These are phyloP conservation scores for Saprolegnia diclina DNA, from an alignment of 352 stramenopile genomes.

Conservation along the genomic window DNA sequence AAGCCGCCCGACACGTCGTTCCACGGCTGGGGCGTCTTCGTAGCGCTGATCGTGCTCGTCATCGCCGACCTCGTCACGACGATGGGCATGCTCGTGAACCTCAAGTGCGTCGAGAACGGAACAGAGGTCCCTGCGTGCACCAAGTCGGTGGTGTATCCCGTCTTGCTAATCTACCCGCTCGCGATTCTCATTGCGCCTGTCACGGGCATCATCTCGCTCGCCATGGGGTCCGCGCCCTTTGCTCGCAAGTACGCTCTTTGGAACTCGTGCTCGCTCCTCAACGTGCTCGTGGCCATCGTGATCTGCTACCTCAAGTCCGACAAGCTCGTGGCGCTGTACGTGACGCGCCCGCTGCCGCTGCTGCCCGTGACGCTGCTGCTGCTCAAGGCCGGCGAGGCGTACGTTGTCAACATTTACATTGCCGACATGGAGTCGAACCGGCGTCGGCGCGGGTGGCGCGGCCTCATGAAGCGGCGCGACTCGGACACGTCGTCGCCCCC, in stretches of 20 bases:
- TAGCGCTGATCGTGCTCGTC: slow-evolving; percentile 52
- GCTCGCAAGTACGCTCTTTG: slow-evolving; percentile 66
- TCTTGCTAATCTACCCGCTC: slow-evolving; percentile 61
- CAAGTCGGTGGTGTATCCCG: slow-evolving; percentile 63
- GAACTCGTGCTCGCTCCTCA: slow-evolving; percentile 77
- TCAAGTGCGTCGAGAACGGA: slow-evolving; percentile 71
- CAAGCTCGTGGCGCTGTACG: slow-evolving; percentile 73
- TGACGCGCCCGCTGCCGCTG: slow-evolving; percentile 60
- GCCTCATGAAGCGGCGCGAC: slow-evolving; percentile 74
- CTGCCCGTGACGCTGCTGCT: slow-evolving; percentile 59
- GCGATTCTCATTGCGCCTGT: slow-evolving; percentile 66
- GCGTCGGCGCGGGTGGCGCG: slow-evolving; percentile 63
- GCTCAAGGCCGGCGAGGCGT: slow-evolving; percentile 62
- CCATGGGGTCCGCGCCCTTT: slow-evolving; percentile 61
- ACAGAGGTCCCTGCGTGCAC: slow-evolving; percentile 63
- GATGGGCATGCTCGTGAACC: slow-evolving; percentile 70
- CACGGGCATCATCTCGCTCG: slow-evolving; percentile 65
- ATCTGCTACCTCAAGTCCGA: slow-evolving; percentile 56
- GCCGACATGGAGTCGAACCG: slow-evolving; percentile 73
- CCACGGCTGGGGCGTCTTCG: slow-evolving; percentile 54
- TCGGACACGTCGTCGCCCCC: slow-evolving; percentile 54
- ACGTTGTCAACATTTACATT: slow-evolving; percentile 67
- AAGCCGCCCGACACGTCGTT: slow-evolving; percentile 28
- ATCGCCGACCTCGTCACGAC: slow-evolving; percentile 77
- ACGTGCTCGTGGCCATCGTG: slow-evolving; percentile 59